Evolutionary conservation across 257 asterid species (phyloP), one percentile per base, ranked within the genome.

Genomic region (Cruciata laevipes): DNA sequence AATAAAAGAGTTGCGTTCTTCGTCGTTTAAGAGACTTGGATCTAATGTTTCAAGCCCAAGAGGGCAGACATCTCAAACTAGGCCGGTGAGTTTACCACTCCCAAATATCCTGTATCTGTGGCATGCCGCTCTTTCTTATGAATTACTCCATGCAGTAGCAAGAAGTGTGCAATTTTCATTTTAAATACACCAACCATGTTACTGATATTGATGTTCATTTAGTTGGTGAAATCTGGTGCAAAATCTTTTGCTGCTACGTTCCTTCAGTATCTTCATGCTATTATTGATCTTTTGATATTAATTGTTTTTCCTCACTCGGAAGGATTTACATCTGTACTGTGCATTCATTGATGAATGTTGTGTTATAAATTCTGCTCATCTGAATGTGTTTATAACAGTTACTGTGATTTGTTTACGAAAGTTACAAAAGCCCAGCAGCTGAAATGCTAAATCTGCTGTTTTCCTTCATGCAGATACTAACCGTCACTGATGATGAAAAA

Each of bases 51-150:
- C 66, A 40, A 37, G 69, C 51, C 52, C 23, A 21, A 62, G 72
- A n/a, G 71, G 61, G 6, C 79, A 49, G 44, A 16, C 70, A 30
- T 67, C 74, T 44, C 73, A 59, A 62, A 24, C 61, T 58, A 11
- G 59, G 62, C 59, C 21, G 73, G 85, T 81, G 61, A 63, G 85
- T 71, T n/a, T 55, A 5, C n/a, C 33, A 40, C 27, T 17, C 42
- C 16, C 31, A 44, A 60, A 3, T 58, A 13, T 58, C 23, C 53
- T 23, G 24, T 24, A 13, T 12, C 17, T 24, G 37, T 17, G 40
- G 44, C 30, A n/a, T 40, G 18, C 3, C 27, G 23, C 24, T 58
- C 33, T 27, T 38, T 59, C 40, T 27, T 27, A 59, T 58, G 35
- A 12, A 12, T 30, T 59, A 47, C 16, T 47, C n/a, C 20, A 47